Percentiles rank a stretch among this genome's conserved stretches.
These are phyloP conservation scores for Butyriboletus appendiculatus DNA, from an alignment of 1,284 basidiomycete genomes.

Conservation along the genomic window DNA sequence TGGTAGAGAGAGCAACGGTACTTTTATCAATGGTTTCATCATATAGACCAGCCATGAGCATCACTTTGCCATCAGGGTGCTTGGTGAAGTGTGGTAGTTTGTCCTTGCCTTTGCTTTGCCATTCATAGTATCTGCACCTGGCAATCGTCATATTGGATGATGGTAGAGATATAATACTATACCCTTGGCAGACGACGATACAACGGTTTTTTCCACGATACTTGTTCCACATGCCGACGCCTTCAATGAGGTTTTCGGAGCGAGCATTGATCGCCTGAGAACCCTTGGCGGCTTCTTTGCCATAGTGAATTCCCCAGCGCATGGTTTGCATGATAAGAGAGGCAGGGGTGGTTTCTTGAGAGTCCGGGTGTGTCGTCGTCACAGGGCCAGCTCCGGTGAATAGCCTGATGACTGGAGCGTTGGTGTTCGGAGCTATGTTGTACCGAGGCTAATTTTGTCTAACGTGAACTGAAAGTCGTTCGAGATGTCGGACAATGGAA, in stretches of 20 bases:
- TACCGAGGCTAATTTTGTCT: slow-evolving; percentile 45
- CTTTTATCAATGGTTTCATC: slow-evolving; percentile 73
- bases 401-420: slow-evolving; percentile 65
- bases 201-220: slow-evolving; percentile 82
- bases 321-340: slow-evolving; percentile 63
- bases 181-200: slow-evolving; percentile 81
- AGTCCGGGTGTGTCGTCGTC: background rate
- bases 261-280: slow-evolving; percentile 91
- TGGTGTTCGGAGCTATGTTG: slow-evolving; percentile 72
- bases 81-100: slow-evolving; percentile 83
- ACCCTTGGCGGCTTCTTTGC: slow-evolving; percentile 68
- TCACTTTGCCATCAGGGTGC: slow-evolving; percentile 62
- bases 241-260: slow-evolving; percentile 77
- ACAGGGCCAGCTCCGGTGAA: background rate
- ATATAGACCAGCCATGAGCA: slow-evolving; percentile 90
- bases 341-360: background rate
- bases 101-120: slow-evolving; percentile 80
- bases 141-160: background rate
- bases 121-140: slow-evolving; percentile 80
- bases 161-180: background rate
- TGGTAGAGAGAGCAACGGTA: slow-evolving; percentile 17
- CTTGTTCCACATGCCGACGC: slow-evolving; percentile 78
- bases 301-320: slow-evolving; percentile 93
- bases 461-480: too few species aligned
- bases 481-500: slow-evolving; percentile 8